Evolutionary conservation across 2,329 filamentous ascomycete genomes (phyloP), one percentile per base, ranked within the genome.

Genomic region (Juglanconis juglandina): DNA sequence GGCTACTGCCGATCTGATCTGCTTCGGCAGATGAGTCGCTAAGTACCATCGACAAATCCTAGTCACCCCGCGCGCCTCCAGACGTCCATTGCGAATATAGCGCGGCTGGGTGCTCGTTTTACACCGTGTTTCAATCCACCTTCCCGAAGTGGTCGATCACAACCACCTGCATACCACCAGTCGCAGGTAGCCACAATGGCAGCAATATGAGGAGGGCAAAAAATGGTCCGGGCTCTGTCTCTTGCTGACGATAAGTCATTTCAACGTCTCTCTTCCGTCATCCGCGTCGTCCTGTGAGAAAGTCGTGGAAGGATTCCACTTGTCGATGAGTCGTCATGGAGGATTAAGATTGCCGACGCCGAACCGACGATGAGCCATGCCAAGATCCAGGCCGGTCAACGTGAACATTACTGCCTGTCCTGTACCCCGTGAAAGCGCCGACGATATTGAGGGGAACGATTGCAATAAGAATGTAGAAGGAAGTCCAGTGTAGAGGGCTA

Each of bases 381-480:
- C 32, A 51, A 34, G 8, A 51, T 51, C 49, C 49, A 51, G 14
- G 49, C 49, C n/a, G 33, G 2, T 51, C 49, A 3, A 24, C 33
- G 4, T 37, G 49, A 3, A 51, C 33, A 30, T 51, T n/a, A 13
- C 49, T 51, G 3, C 49, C 49, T 10, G 49, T 39, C 3, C 49
- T 62, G n/a, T 65, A 61, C 1, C 61, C 57, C 1, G 69, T 52
- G 4, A 57, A 58, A 0, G 65, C 65, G 5, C 64, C 58, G n/a
- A 68, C 65, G 3, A 75, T 49, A 1, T 73, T 70, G 1, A 68
- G 62, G 17, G 68, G 64, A 4, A 74, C 71, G 8, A 76, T 62
- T 9, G 61, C 65, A n/a, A 65, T 14, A n/a, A 39, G n/a, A 14
- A 39, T 1, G 34, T 51, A 39, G 49, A 51, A 24, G n/a, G 24